These are phyloP conservation scores for Triticum turgidum DNA, from an alignment of 176 grass and related monocot genomes.

Conservation along the genomic window DNA sequence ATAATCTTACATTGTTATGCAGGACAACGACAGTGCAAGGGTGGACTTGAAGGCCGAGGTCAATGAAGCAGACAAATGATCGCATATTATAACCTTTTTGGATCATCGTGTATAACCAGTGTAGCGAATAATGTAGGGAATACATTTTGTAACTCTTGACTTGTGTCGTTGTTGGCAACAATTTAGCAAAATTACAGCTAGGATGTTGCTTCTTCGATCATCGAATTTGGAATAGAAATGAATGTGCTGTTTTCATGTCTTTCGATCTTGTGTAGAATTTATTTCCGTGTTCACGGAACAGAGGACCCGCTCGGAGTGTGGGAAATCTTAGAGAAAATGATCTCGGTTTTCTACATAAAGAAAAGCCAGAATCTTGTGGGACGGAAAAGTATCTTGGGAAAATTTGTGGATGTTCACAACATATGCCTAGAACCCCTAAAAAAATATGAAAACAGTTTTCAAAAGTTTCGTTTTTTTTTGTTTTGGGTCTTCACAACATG, in stretches of 20 bases:
- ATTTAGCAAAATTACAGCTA: neutral
- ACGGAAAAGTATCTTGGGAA: neutral
- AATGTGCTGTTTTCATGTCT: neutral
- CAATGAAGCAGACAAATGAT: conserved; percentile 23
- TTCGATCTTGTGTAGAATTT: neutral
- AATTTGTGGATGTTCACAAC: neutral
- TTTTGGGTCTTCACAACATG: too few species aligned
- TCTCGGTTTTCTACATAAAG: neutral
- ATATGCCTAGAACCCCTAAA: neutral
- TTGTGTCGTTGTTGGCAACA: neutral
- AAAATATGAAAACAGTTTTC: too few species aligned
- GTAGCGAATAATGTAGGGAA: conserved; percentile 48
- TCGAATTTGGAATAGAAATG: neutral
- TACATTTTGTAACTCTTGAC: neutral
- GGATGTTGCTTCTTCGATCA: neutral
- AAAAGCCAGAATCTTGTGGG: neutral
- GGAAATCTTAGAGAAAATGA: neutral
- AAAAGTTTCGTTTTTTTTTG: too few species aligned
- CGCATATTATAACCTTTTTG: conserved; percentile 10
- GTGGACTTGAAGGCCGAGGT: neutral
- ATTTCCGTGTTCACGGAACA: neutral
- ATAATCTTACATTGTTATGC: neutral
- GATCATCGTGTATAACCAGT: conserved; percentile 23
- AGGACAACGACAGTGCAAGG: neutral
- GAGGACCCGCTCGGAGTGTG: neutral